phyloP scores from a whole-genome alignment of 371 early-diverging fungal genomes.

The Apophysomyces elegans region DNA sequence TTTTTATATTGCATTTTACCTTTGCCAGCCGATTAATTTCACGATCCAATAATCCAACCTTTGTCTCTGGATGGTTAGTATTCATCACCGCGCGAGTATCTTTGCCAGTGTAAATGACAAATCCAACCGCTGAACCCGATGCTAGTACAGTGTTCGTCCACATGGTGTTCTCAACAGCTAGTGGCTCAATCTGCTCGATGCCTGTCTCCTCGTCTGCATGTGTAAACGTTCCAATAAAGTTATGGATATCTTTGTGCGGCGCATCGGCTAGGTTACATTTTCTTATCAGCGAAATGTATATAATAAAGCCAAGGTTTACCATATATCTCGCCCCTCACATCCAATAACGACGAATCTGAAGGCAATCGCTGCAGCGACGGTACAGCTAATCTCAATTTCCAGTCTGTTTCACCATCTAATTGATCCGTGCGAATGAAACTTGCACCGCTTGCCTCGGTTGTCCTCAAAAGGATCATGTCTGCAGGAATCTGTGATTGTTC shows the following conservation, averaged over 20 bases:
- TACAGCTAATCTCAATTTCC: slow-evolving; percentile 95
- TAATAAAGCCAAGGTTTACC: slow-evolving; percentile 41
- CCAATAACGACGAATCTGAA: slow-evolving; percentile 61
- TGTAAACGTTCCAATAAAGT: slow-evolving; percentile 89
- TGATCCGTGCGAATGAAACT: slow-evolving; percentile 99
- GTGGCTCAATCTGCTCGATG: slow-evolving; percentile 62
- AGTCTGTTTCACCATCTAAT: slow-evolving; percentile 99
- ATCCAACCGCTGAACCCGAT: slow-evolving; percentile 89
- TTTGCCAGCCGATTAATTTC: slow-evolving; percentile 96
- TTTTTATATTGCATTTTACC: slow-evolving; percentile 46
- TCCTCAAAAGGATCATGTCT: slow-evolving; percentile 90
- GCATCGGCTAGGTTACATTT: slow-evolving; percentile 66
- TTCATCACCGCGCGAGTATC: slow-evolving; percentile 99
- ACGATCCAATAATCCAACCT: slow-evolving; percentile 93
- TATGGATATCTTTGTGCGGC: slow-evolving; percentile 98
- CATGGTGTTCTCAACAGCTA: slow-evolving; percentile 93
- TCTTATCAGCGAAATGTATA: background rate
- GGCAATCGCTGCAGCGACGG: slow-evolving; percentile 78
- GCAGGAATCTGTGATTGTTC: slow-evolving; percentile 73
- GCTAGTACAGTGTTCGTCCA: slow-evolving; percentile 99
- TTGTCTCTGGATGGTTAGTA: slow-evolving; percentile 94
- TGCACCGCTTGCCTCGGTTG: slow-evolving; percentile 85
- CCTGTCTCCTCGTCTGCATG: slow-evolving; percentile 52
- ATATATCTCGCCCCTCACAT: slow-evolving; percentile 74
- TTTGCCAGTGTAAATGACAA: slow-evolving; percentile 97